phyloP scores from a whole-genome alignment of 768 basidiomycete species.

The Cyathus striatus region DNA sequence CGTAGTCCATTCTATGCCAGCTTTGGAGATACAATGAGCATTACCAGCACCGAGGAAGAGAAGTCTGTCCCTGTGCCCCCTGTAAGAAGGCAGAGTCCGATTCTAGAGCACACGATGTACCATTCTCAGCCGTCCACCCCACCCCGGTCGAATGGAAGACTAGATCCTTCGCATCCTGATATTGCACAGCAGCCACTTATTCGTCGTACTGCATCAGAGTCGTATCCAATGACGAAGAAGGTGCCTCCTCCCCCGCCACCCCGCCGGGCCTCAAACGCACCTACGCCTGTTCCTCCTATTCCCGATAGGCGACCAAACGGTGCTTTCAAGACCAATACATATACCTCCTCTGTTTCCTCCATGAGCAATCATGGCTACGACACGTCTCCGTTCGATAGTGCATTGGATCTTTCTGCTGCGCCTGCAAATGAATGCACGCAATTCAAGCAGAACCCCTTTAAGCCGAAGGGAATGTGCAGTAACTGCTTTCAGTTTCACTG shows the following conservation, averaged over 20 bases:
- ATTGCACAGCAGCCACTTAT: slow-evolving; percentile 15
- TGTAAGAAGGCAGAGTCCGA: slow-evolving; percentile 9
- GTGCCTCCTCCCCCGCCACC: slow-evolving; percentile 69
- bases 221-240: slow-evolving; percentile 22
- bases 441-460: slow-evolving; percentile 67
- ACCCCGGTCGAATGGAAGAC: neutral
- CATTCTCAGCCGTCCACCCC: slow-evolving; percentile 2
- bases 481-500: slow-evolving; percentile 60
- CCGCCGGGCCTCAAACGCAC: slow-evolving; percentile 25
- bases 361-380: slow-evolving; percentile 32
- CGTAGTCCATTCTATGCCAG: slow-evolving; percentile 41
- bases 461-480: slow-evolving; percentile 59
- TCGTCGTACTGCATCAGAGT: slow-evolving; percentile 5
- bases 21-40: slow-evolving; percentile 34
- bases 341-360: slow-evolving; percentile 3
- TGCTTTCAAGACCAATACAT: neutral
- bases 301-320: slow-evolving; percentile 34
- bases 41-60: slow-evolving; percentile 40
- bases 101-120: slow-evolving; percentile 13
- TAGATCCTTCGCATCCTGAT: too few species aligned
- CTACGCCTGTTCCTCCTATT: slow-evolving; percentile 36
- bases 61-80: slow-evolving; percentile 13
- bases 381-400: slow-evolving; percentile 64
- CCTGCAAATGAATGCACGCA: slow-evolving; percentile 29
- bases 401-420: slow-evolving; percentile 35